phyloP scores from a whole-genome alignment of 306 rosid genomes.

The Leucaena leucocephala region DNA sequence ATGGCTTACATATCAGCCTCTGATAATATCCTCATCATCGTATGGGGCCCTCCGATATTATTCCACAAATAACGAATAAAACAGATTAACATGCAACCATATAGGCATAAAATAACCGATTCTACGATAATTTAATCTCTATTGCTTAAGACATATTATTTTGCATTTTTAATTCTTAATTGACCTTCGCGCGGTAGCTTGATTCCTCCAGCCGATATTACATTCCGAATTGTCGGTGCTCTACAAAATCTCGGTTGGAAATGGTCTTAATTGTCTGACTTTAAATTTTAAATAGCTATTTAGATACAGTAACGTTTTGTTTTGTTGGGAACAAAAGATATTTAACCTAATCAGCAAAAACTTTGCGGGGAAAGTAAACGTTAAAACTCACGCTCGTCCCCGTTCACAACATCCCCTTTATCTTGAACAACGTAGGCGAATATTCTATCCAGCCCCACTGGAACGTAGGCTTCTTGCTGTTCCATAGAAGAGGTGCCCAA shows the following conservation, averaged over 20 bases:
- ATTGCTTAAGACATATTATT: no score
- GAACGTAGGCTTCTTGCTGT: conserved; percentile 30
- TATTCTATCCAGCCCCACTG: conserved; percentile 8
- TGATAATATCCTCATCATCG: no score
- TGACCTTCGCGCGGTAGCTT: not conserved
- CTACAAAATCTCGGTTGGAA: not conserved
- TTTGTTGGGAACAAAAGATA: not conserved
- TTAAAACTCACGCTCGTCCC: not conserved
- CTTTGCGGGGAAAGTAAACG: not conserved
- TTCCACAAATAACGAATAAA: no score
- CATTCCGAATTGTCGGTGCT: not conserved
- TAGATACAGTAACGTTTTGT: not conserved
- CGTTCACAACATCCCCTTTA: not conserved
- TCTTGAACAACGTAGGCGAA: not conserved
- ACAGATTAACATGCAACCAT: no score
- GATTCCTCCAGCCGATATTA: not conserved
- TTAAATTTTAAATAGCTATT: not conserved
- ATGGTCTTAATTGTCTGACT: not conserved
- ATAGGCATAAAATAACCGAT: no score
- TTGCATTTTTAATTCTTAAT: not conserved
- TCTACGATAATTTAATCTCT: no score
- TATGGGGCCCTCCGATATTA: no score
- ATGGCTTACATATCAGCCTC: no score
- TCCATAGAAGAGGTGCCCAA: not conserved
- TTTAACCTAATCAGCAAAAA: not conserved